Base-by-base conservation (phyloP, 2,329 filamentous ascomycete species). In the Penicillium sp. region DNA sequence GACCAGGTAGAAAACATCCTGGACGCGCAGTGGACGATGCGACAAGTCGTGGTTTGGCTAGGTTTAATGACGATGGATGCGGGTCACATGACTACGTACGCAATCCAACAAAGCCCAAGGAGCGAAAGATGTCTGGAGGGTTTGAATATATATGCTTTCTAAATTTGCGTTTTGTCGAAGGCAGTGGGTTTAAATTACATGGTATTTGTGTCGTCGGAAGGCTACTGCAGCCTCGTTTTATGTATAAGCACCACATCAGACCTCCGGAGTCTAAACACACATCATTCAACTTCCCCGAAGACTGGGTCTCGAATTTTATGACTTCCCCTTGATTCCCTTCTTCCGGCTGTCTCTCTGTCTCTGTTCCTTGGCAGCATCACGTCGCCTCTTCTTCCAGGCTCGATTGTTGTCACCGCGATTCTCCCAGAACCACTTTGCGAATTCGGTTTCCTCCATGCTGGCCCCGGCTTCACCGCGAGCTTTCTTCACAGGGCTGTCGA, bases 381-480 rank as follows among this genome's bases (percentile, higher is more conserved):
- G 68, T 52, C 79, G 69, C 55, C 78, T 68, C 67, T 76, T 79
- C 59, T 75, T 76, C 73, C 73, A 76, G 19, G 70, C 71, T 43
- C 73, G 67, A 57, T 75, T 76, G 55, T 74, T 75, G 34, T 75
- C 73, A 19, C 73, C 73, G 6, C 74, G 69, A 49, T 75, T 69
- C 46, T 75, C 73, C 72, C 72, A 84, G 61, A 84, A 84, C 75
- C 78, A 81, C 60, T 82, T 80, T 6, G 73, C 66, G 58, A 83
- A 83, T 32, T 80, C 79, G 47, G 76, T 80, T 53, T 82, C 77
- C 3, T 63, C 62, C 31, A 62, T 61, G 21, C 51, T 26, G 8
- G 38, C 45, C 12, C 41, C 45, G n/a, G 48, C 46, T 8, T 31
- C 19, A 35, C 24, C 53, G 37, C 53, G 46, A 15, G 49, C 44